phyloP scores from a whole-genome alignment of 116 monocot genomes.

The Cymodocea nodosa region DNA sequence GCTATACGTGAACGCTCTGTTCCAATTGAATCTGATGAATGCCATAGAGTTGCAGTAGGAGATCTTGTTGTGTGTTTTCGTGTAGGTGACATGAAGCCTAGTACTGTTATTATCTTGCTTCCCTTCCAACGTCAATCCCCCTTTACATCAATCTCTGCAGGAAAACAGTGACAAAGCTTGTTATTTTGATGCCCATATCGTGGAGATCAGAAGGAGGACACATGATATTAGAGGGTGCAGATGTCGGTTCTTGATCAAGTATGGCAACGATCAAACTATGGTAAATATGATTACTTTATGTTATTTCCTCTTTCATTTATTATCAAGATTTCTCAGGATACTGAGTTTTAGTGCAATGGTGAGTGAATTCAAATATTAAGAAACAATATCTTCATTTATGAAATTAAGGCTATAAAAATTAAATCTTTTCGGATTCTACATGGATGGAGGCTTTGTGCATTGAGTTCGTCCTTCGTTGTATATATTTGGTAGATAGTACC shows the following conservation, averaged over 20 bases:
- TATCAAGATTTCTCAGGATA: neutral
- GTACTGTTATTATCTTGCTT: neutral
- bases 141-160: slow-evolving; percentile 32
- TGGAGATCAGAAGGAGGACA: slow-evolving; percentile 46
- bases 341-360: too few relatives aligned
- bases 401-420: too few relatives aligned
- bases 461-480: too few relatives aligned
- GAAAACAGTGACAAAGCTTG: slow-evolving; percentile 40
- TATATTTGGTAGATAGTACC: too few relatives aligned
- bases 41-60: slow-evolving; percentile 42
- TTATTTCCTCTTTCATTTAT: neutral
- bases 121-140: neutral
- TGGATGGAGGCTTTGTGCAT: too few relatives aligned
- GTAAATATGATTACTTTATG: slow-evolving; percentile 8
- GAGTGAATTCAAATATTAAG: too few relatives aligned
- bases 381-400: too few relatives aligned
- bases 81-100: slow-evolving; percentile 17
- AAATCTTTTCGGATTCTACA: too few relatives aligned
- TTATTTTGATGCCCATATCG: slow-evolving; percentile 58
- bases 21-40: slow-evolving; percentile 58
- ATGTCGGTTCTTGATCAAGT: slow-evolving; percentile 49
- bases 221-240: slow-evolving; percentile 88
- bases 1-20: slow-evolving; percentile 53
- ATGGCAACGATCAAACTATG: slow-evolving; percentile 47
- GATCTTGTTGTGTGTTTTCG: slow-evolving; percentile 63